Evolutionary conservation across 768 basidiomycete species (phyloP).

Genomic region (Trametes cinnabarina): DNA sequence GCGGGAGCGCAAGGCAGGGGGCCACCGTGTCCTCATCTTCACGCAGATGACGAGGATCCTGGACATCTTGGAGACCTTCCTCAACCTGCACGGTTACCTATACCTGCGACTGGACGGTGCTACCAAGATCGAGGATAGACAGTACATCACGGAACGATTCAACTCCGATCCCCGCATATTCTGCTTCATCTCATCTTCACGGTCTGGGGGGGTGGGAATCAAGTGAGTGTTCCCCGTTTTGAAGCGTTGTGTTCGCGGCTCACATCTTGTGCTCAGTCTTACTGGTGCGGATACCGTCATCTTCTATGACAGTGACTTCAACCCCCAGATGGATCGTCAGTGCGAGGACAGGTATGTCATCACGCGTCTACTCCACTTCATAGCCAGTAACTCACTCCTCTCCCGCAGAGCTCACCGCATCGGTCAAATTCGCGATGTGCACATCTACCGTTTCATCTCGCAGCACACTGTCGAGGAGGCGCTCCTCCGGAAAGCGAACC

Average conservation of each 20-base stretch:
- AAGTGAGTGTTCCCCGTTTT: constrained; percentile 54
- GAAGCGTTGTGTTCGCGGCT: constrained; percentile 9
- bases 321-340: constrained; percentile 96
- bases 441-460: constrained; percentile 93
- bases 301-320: constrained; percentile 97
- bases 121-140: constrained; percentile 92
- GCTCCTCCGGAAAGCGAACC: constrained; percentile 95
- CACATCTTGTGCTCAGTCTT: constrained; percentile 46
- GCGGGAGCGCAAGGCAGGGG: constrained; percentile 79
- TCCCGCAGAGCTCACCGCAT: constrained; percentile 86
- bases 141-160: constrained; percentile 86
- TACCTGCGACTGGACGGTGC: constrained; percentile 94
- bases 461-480: constrained; percentile 92
- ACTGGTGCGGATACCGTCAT: constrained; percentile 94
- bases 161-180: constrained; percentile 75
- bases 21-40: constrained; percentile 91
- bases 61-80: constrained; percentile 90
- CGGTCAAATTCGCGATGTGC: constrained; percentile 93
- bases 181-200: constrained; percentile 86
- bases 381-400: background rate
- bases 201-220: constrained; percentile 88
- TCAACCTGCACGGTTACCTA: constrained; percentile 89
- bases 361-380: background rate
- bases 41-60: constrained; percentile 96
- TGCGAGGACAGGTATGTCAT: constrained; percentile 82